Evolutionary conservation across 805 yeast genomes (phyloP), one percentile per base, ranked within the genome.

Genomic region (Monosporozyma solicola): DNA sequence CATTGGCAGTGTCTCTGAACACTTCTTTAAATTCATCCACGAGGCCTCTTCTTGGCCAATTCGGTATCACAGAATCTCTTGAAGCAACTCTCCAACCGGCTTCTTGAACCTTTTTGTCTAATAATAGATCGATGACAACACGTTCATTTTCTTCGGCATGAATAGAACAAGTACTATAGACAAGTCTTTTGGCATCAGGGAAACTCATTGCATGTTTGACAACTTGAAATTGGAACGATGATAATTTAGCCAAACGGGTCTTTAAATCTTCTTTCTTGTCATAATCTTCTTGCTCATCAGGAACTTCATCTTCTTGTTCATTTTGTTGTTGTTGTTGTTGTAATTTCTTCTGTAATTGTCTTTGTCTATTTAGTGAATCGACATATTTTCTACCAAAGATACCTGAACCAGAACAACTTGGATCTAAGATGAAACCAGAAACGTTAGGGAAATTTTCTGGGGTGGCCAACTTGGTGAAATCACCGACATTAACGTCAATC

Each of bases 361-460:
- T 43, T 43, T 43, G 27, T 24, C 46, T 63, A 55, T 77, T 66
- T 10, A 60, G 50, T 5, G 64, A 55, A 55, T 75, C 87, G 48
- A 83, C 84, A 54, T 78, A 71, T 2, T 84, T 87, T 39, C 96
- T 73, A n/a, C 97, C 97, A 72, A 92, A 92, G 44, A 94, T 94
- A 3, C 99, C 99, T 48, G 95, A 85, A 0, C 99, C 99, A 25
- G 97, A 89, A 68, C 99, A 94, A 3, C 97, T 88, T 0, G 99
- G 99, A 68, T 94, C 99, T 2, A 94, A 95, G 2, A 94, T 75
- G 44, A 94, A 71, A 0, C 95, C 96, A 0, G 88, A 83, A 4
- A 89, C 85, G 16, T 79, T 77, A 1, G 77, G 72, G 55, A 74
- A 87, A 47, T 84, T 85, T 1, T 60, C 60, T 0, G 94, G 74